Conservation (phyloP, 225 moss, liverwort and hornwort species). For the Takakia lepidozioides region DNA sequence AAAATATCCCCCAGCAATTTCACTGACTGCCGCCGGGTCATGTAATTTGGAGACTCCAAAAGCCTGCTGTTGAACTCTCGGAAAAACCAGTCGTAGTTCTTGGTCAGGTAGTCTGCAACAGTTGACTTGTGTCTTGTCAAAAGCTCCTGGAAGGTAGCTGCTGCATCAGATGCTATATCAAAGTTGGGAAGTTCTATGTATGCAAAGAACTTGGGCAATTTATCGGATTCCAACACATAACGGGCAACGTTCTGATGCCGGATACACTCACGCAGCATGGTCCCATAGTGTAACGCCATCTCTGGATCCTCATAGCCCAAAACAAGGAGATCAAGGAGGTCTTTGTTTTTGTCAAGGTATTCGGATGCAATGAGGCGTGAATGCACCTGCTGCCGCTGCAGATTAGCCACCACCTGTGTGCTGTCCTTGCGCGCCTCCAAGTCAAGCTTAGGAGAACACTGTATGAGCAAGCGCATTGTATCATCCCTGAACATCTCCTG, state of each 20-base stretch:
- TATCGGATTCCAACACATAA: conserved; percentile 51
- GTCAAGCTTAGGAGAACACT: conserved; percentile 41
- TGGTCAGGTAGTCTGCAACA: conserved; percentile 41
- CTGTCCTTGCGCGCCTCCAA: conserved; percentile 54
- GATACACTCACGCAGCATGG: conserved; percentile 59
- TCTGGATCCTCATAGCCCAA: conserved; percentile 43
- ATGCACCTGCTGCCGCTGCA: conserved; percentile 51
- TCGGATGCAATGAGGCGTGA: conserved; percentile 47
- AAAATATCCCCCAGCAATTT: conserved; percentile 53
- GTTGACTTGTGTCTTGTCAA: conserved; percentile 63
- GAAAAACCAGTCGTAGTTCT: conserved; percentile 34
- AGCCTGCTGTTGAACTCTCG: conserved; percentile 3
- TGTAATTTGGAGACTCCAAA: conserved; percentile 4
- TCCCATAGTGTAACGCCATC: conserved; percentile 53
- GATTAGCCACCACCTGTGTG: conserved; percentile 53
- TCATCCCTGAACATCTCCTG: conserved; percentile 47
- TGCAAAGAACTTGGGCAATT: conserved; percentile 22
- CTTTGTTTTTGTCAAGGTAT: conserved; percentile 47
- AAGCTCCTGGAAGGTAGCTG: conserved; percentile 56
- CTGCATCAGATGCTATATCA: conserved; percentile 51
- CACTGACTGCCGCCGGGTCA: conserved; percentile 9
- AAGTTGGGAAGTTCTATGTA: conserved; percentile 59
- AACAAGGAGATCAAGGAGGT: conserved; percentile 35
- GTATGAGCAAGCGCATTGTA: conserved; percentile 37
- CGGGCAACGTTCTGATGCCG: conserved; percentile 50